phyloP scores from a whole-genome alignment of 225 moss, liverwort and hornwort genomes.

The Polytrichum commune region DNA sequence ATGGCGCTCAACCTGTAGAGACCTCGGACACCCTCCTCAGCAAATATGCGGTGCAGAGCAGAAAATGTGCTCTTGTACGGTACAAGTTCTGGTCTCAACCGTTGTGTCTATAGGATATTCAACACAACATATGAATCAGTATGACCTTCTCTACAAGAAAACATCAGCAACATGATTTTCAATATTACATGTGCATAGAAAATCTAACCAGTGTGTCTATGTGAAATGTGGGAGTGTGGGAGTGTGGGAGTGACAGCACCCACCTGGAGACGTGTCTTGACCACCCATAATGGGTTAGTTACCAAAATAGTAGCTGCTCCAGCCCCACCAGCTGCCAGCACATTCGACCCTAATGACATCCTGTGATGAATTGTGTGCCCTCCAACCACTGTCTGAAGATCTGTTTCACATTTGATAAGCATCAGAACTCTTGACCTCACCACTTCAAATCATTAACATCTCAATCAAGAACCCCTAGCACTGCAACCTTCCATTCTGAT shows the following conservation, averaged over 20 bases:
- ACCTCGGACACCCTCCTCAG: constrained; percentile 88
- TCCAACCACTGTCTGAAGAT: constrained; percentile 26
- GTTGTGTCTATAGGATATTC: constrained; percentile 68
- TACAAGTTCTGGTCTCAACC: constrained; percentile 81
- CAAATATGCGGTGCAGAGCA: constrained; percentile 84
- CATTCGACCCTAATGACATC: constrained; percentile 73
- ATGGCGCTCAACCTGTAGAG: constrained; percentile 69
- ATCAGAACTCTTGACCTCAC: not conserved
- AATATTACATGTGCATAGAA: no score
- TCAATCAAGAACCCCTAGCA: not conserved
- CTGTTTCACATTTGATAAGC: constrained; percentile 14
- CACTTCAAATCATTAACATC: not conserved
- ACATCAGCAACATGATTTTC: not conserved
- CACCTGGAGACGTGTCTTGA: constrained; percentile 91
- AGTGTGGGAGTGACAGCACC: constrained; percentile 2
- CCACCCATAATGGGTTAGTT: constrained; percentile 97
- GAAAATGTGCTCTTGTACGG: constrained; percentile 96
- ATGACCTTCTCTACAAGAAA: not conserved
- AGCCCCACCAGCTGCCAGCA: constrained; percentile 90
- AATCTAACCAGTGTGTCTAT: no score
- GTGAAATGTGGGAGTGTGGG: no score
- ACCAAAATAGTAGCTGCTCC: constrained; percentile 91
- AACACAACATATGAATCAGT: not conserved
- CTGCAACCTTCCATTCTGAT: no score
- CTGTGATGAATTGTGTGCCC: constrained; percentile 54